Evolutionary conservation across 129 eudicot species (phyloP), one percentile per base, ranked within the genome.

Genomic region (Pseudognaphalium luteoalbum): DNA sequence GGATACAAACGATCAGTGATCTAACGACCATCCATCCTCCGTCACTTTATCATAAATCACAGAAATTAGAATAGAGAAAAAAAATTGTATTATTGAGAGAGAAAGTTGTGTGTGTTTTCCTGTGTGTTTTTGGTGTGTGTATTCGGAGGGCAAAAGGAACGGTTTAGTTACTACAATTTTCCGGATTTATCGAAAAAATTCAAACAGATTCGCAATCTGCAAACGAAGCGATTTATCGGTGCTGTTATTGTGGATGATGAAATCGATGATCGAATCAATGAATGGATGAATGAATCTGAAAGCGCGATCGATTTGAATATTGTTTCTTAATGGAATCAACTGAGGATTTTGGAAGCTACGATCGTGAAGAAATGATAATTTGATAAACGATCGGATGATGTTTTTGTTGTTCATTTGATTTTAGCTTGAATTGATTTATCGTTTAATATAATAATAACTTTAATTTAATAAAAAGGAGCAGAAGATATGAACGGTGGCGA

Each of bases 401-500:
- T 11, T 47, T 3, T 47, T 54, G 22, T 57, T 77, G 81, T 58
- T n/a, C 63, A 78, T 39, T 70, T 59, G 22, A 33, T 79, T 32
- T 71, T 78, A 70, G 61, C 33, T 35, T 67, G 61, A 63, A 67
- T 79, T 44, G 51, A 58, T 71, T 44, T 54, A 28, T 7, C 58
- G 42, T 59, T 59, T 70, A 29, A 58, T 60, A 30, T 70, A 54
- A 41, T 58, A 77, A 77, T 32, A 25, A 25, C 28, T 14, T 12
- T 14, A 47, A 12, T 14, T 12, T 14, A 47, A 12, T 47, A 47
- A 47, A 47, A 47, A 51, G 47, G 19, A 41, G 66, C 8, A 60
- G 70, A 58, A 68, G 74, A 77, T 50, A 91, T 88, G 94, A 77
- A 81, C 71, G 85, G 90, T 74, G 88, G 87, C 78, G 86, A 86